Base-by-base conservation (phyloP, 768 basidiomycete species). In the Russula earlei region DNA sequence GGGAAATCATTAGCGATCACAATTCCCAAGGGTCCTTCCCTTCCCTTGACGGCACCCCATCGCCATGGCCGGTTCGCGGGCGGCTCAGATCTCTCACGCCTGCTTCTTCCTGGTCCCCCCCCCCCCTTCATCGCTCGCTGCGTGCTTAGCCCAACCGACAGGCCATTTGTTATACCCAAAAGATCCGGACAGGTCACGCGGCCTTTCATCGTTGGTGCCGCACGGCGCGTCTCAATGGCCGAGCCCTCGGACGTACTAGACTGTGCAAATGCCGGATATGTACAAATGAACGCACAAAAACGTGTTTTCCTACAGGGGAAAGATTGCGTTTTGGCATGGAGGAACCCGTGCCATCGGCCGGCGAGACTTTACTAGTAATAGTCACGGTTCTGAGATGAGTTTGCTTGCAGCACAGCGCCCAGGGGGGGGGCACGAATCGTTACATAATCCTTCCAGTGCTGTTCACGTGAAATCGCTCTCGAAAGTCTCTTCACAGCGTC, bases 1-100 rank as follows among this genome's bases (percentile, higher is more conserved):
- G 56, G 56, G 57, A 49, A 58, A 58, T 54, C 51, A 49, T 58
- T 49, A 49, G 47, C 47, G 52, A 54, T 58, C 57, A 54, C 41
- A 49, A 49, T 58, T 58, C 57, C 57, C 57, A 58, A 58, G 52
- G 27, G 40, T 9, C 49, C 33, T 9, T 43, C 33, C 19, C n/a
- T 31, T 31, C 29, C 29, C 10, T 31, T 31, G 29, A 31, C 29
- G 29, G 29, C 29, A 31, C 29, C 5, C 10, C n/a, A n/a, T 31
- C 29, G 29, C 29, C 29, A n/a, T n/a, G n/a, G n/a, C n/a, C n/a
- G n/a, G n/a, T n/a, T n/a, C n/a, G n/a, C n/a, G n/a, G n/a, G n/a
- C n/a, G n/a, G n/a, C n/a, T n/a, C n/a, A n/a, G n/a, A n/a, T n/a
- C n/a, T n/a, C n/a, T n/a, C n/a, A n/a, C n/a, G n/a, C n/a, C n/a